Evolutionary conservation across 2,329 filamentous ascomycete genomes (phyloP).

Genomic region (Sporothrix pseudoabietina): DNA sequence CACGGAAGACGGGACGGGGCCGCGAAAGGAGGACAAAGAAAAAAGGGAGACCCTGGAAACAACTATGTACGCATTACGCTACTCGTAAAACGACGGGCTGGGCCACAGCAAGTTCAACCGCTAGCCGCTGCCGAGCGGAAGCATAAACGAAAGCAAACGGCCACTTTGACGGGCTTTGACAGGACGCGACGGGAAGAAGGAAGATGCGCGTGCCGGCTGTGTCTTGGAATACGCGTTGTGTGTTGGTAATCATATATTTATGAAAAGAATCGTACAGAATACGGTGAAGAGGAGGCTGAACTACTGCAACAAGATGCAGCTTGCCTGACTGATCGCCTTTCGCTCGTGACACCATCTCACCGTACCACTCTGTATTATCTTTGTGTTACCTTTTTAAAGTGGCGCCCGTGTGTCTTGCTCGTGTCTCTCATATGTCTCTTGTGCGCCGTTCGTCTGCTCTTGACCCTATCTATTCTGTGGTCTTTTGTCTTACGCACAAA

Average conservation of each 20-base stretch:
- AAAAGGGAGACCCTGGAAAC: not conserved
- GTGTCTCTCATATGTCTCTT: not conserved
- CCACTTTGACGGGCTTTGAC: not conserved
- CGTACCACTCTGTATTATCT: not conserved
- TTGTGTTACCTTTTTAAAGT: not conserved
- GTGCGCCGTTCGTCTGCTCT: not conserved
- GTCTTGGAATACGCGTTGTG: not conserved
- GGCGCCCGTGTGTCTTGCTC: slow-evolving; percentile 3
- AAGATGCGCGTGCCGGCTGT: not conserved
- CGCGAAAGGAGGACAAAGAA: slow-evolving; percentile 18
- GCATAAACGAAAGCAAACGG: not conserved
- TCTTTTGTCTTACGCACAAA: not conserved
- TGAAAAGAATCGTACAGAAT: not conserved
- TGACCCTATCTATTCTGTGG: not conserved
- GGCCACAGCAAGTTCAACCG: not conserved
- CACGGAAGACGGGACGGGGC: slow-evolving; percentile 26
- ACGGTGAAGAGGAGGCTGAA: not conserved
- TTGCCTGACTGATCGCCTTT: not conserved
- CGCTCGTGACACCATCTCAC: not conserved
- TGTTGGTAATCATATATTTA: not conserved
- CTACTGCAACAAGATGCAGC: not conserved
- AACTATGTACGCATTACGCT: no score
- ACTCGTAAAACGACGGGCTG: not conserved
- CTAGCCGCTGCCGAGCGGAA: not conserved
- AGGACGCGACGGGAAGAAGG: not conserved